phyloP scores from a whole-genome alignment of 108 stramenopile species.

The Craspedostauros australis region DNA sequence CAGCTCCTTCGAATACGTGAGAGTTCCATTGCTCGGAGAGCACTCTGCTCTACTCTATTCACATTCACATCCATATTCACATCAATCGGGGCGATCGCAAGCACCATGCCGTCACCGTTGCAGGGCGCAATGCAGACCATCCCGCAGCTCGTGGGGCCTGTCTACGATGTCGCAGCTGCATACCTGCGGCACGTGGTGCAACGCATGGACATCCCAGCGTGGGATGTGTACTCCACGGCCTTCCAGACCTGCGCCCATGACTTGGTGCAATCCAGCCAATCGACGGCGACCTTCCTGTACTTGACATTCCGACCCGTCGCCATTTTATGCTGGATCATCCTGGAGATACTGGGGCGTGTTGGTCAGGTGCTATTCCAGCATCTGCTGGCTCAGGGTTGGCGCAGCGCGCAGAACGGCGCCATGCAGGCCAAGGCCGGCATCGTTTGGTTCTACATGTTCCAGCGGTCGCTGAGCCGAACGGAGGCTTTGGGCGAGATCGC shows the following conservation, averaged over 20 bases:
- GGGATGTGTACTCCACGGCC: constrained; percentile 36
- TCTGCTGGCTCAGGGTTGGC: constrained; percentile 42
- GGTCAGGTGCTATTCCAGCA: constrained; percentile 26
- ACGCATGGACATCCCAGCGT: constrained; percentile 38
- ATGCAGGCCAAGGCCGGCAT: constrained; percentile 29
- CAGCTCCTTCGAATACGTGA: too few species aligned
- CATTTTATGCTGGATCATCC: constrained; percentile 38
- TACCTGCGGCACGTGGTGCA: too few species aligned
- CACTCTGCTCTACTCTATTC: too few species aligned
- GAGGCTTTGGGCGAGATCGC: constrained; percentile 44
- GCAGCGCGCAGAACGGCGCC: constrained; percentile 26
- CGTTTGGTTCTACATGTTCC: constrained; percentile 46
- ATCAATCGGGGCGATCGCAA: too few species aligned
- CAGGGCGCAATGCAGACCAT: too few species aligned
- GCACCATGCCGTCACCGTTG: too few species aligned
- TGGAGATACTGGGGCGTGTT: constrained; percentile 21
- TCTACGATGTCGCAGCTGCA: too few species aligned
- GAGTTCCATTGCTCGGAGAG: too few species aligned
- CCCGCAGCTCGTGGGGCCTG: too few species aligned
- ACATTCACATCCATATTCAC: too few species aligned
- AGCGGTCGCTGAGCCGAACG: constrained; percentile 36
- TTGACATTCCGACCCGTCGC: constrained; percentile 43
- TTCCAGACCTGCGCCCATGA: constrained; percentile 22
- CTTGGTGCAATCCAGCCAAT: constrained; percentile 22
- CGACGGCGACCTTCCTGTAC: constrained; percentile 32